Evolutionary conservation across 2,329 filamentous ascomycete species (phyloP).

Genomic region (Eutypa lata): DNA sequence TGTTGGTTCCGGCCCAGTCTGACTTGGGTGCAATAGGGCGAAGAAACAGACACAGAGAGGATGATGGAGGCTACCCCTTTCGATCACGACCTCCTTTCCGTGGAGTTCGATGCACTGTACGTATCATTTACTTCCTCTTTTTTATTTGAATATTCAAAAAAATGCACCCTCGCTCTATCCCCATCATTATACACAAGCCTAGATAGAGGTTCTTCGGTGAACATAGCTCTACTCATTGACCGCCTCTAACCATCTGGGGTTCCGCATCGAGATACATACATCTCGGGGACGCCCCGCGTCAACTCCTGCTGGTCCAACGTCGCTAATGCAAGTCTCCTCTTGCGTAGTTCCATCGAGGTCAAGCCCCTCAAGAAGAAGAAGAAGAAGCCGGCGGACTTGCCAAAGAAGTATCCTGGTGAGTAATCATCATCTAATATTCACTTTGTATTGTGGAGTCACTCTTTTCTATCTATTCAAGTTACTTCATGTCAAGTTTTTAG

Average conservation of each 20-base stretch:
- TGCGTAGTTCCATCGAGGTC: constrained; percentile 36
- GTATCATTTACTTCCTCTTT: constrained; percentile 21
- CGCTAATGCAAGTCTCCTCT: background rate
- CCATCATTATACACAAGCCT: no score
- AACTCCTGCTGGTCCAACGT: background rate
- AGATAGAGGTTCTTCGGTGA: no score
- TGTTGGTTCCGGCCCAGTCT: no score
- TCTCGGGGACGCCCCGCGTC: background rate
- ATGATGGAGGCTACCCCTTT: constrained; percentile 27
- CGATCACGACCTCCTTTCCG: constrained; percentile 40
- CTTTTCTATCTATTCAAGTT: constrained; percentile 2
- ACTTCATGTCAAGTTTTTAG: background rate
- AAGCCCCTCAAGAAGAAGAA: constrained; percentile 22
- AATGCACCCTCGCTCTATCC: no score
- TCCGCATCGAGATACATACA: no score
- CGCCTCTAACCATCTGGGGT: no score
- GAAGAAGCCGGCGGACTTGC: constrained; percentile 13
- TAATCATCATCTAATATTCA: constrained; percentile 2
- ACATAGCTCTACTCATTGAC: no score
- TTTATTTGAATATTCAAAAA: no score
- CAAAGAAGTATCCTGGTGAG: constrained; percentile 34
- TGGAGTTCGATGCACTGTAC: constrained; percentile 56
- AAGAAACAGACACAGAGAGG: background rate
- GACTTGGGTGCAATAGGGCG: background rate
- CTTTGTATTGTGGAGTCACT: background rate